Evolutionary conservation across 2,329 filamentous ascomycete species (phyloP), one percentile per base, ranked within the genome.

Genomic region (Apiospora arundinis): DNA sequence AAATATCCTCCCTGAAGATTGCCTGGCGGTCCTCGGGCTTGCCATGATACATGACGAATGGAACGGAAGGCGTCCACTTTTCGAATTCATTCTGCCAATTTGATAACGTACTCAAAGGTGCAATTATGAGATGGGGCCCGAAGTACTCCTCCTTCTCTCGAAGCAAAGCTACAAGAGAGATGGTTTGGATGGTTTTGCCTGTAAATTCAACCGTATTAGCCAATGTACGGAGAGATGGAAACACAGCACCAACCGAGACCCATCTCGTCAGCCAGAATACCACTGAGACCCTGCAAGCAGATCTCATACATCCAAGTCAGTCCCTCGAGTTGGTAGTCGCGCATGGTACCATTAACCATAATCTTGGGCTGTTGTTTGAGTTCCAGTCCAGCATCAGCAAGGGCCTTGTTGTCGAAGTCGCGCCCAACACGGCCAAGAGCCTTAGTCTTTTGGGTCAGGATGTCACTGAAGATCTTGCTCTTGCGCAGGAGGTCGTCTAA

Each of bases 61-160:
- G 85, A 69, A 99, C 91, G 1, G 92, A 92, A 0, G 96, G 96
- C 3, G 96, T 96, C 96, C 96, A 99, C 83, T 98, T 98, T 82
- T 99, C 96, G 77, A 99, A 99, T 81, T 99, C 96, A 77, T 97
- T 87, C 76, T 95, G 98, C 96, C 96, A 99, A 84, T 99, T 99
- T 70, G 96, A 98, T 74, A 99, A 87, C 0, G 96, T 99, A 88
- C 95, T 97, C 45, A 99, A 88, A 40, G 96, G 96, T 12, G 99
- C 96, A 78, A 99, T 98, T 77, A 99, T 95, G 74, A 99, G 86
- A 82, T 96, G 99, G 0, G 96, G 96, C 37, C 96, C 96, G 1
- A 89, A 84, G 69, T 96, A 95, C 8, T 91, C 88, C 67, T 95
- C 94, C 75, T 95, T 92, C 85, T 98, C 96, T 76, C 99, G 98